Evolutionary conservation across 2,329 filamentous ascomycete genomes (phyloP).

Genomic region (Graphilbum sp.): DNA sequence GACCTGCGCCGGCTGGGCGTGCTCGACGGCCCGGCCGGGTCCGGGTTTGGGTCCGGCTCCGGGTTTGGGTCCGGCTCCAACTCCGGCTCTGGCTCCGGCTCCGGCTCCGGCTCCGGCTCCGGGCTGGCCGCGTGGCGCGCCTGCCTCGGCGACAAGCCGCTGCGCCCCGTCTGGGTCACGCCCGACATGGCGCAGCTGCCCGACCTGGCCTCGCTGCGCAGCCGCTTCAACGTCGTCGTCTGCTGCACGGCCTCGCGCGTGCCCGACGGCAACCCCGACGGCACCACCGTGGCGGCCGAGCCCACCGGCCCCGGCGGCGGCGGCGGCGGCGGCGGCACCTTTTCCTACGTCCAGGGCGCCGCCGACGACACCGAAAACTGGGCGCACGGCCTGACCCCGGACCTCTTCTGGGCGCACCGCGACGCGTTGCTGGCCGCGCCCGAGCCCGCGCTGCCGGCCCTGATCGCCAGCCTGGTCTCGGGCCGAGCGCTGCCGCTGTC

Average conservation of each 20-base stretch:
- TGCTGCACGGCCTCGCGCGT: constrained; percentile 76
- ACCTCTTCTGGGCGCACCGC: constrained; percentile 62
- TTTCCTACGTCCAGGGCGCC: constrained; percentile 80
- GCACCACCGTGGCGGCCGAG: constrained; percentile 36
- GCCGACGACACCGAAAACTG: constrained; percentile 92
- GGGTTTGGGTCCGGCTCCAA: too few species aligned
- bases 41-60: too few species aligned
- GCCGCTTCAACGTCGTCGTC: constrained; percentile 54
- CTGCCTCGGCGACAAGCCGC: constrained; percentile 47
- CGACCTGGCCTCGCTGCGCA: constrained; percentile 13
- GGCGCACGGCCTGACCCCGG: constrained; percentile 64
- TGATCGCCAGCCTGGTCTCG: constrained; percentile 30
- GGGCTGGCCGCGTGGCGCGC: constrained; percentile 17
- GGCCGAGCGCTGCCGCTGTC: constrained; percentile 5
- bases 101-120: constrained; percentile 15
- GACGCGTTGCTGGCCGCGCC: constrained; percentile 40
- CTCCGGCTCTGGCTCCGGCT: neutral
- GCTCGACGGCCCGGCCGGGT: constrained; percentile 28
- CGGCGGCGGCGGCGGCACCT: constrained; percentile 79
- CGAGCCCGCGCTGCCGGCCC: constrained; percentile 44
- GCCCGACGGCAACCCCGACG: constrained; percentile 37
- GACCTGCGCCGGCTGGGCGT: constrained; percentile 35
- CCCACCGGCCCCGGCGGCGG: constrained; percentile 56
- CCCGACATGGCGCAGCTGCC: constrained; percentile 17
- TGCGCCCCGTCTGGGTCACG: constrained; percentile 64